phyloP scores from a whole-genome alignment of 2,329 filamentous ascomycete genomes.

The Graphilbum sp. region DNA sequence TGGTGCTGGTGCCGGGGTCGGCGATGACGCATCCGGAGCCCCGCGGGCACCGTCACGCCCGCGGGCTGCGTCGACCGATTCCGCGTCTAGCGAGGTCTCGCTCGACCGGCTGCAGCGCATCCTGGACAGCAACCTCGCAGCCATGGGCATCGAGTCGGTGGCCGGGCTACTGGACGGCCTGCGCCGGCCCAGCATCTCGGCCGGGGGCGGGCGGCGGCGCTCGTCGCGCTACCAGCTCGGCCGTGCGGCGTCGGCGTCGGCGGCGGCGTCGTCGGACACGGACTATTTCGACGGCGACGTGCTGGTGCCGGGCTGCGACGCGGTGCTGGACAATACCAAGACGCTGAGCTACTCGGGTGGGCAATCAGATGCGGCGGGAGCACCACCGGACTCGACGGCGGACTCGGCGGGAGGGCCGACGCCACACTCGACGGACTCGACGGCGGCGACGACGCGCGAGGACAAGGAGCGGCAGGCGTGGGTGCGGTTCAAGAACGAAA shows the following conservation, averaged over 20 bases:
- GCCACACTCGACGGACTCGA: conserved; percentile 22
- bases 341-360: conserved; percentile 49
- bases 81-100: conserved; percentile 54
- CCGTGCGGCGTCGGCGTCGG: conserved; percentile 24
- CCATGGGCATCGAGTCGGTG: conserved; percentile 27
- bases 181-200: neutral
- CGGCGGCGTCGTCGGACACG: conserved; percentile 60
- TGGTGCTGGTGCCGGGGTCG: too few species aligned
- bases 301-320: conserved; percentile 73
- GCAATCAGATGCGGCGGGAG: too few species aligned
- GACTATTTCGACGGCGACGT: conserved; percentile 70
- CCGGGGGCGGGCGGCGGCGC: conserved; percentile 6
- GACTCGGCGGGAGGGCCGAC: too few species aligned
- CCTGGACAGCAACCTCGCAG: conserved; percentile 47
- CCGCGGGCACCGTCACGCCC: conserved; percentile 2
- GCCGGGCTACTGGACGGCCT: too few species aligned
- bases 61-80: conserved; percentile 40
- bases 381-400: too few species aligned
- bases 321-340: conserved; percentile 74
- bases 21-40: too few species aligned
- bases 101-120: conserved; percentile 72
- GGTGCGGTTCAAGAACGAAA: conserved; percentile 81
- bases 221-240: conserved; percentile 22
- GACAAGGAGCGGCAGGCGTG: conserved; percentile 62
- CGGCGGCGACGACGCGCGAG: conserved; percentile 24